These are phyloP conservation scores for Euclidium syriacum DNA, from an alignment of 345 rosid species.

Conservation along the genomic window DNA sequence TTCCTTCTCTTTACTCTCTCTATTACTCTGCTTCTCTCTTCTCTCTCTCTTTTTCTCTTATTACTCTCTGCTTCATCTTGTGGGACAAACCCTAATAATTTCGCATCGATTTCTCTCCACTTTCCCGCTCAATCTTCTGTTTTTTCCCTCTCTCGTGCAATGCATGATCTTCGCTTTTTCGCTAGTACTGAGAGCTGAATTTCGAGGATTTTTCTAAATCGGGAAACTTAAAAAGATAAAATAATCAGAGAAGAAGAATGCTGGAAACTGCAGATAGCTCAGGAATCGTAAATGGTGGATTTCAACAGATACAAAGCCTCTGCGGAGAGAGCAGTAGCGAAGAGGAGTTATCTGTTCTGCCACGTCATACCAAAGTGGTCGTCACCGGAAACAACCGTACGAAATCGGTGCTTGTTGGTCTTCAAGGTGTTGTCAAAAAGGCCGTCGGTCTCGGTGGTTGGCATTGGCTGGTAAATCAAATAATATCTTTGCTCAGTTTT, in stretches of 20 bases:
- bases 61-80: conserved; percentile 47
- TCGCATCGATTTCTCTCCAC: conserved; percentile 4
- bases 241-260: conserved; percentile 38
- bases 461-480: conserved; percentile 85
- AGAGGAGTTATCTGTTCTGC: conserved; percentile 91
- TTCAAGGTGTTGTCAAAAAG: conserved; percentile 91
- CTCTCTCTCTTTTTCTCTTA: conserved; percentile 5
- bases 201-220: conserved; percentile 8
- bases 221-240: background rate
- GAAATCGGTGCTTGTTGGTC: conserved; percentile 93
- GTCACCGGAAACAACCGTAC: conserved; percentile 97
- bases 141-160: conserved; percentile 36
- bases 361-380: conserved; percentile 89
- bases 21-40: conserved; percentile 29
- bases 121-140: conserved; percentile 24
- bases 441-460: conserved; percentile 97
- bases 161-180: conserved; percentile 58
- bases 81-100: conserved; percentile 37
- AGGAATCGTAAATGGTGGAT: conserved; percentile 49
- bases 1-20: conserved; percentile 17
- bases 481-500: background rate
- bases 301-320: conserved; percentile 58
- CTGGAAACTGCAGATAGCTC: conserved; percentile 76
- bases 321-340: conserved; percentile 80
- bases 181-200: conserved; percentile 24